Evolutionary conservation across 371 early-diverging fungal species (phyloP).

Genomic region (Phascolomyces articulosus): DNA sequence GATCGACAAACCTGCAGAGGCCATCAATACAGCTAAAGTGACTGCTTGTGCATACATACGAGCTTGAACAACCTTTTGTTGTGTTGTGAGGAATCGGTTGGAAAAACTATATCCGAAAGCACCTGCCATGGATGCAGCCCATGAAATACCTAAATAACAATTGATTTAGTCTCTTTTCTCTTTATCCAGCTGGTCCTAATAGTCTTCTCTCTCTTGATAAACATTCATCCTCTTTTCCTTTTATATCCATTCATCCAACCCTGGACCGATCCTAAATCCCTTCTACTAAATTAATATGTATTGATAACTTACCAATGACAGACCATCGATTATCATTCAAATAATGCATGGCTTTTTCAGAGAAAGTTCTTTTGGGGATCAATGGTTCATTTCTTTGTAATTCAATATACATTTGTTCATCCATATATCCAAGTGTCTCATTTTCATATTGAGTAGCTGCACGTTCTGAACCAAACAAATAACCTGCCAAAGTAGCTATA

Average conservation of each 20-base stretch:
- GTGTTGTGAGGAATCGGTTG: slow-evolving; percentile 66
- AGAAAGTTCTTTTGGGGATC: neutral
- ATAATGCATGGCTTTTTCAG: slow-evolving; percentile 27
- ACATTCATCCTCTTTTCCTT: no score
- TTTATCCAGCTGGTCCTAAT: no score
- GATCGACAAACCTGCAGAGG: slow-evolving; percentile 52
- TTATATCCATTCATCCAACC: no score
- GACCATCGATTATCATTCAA: slow-evolving; percentile 56
- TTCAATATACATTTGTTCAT: slow-evolving; percentile 34
- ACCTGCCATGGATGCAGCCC: slow-evolving; percentile 71
- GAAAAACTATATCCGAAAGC: slow-evolving; percentile 69
- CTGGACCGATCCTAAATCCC: no score
- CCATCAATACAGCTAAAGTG: slow-evolving; percentile 54
- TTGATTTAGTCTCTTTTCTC: neutral
- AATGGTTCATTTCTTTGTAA: slow-evolving; percentile 12
- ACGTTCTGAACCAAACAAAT: slow-evolving; percentile 46
- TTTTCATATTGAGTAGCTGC: slow-evolving; percentile 45
- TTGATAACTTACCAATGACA: slow-evolving; percentile 46
- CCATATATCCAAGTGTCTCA: slow-evolving; percentile 42
- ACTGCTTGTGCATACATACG: slow-evolving; percentile 71
- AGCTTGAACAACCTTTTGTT: slow-evolving; percentile 79
- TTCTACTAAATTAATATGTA: neutral
- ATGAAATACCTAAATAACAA: slow-evolving; percentile 56
- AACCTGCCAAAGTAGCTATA: slow-evolving; percentile 48
- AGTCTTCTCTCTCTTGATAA: neutral